Evolutionary conservation across 2,329 filamentous ascomycete genomes (phyloP), one percentile per base, ranked within the genome.

Genomic region (Alternaria conjuncta): DNA sequence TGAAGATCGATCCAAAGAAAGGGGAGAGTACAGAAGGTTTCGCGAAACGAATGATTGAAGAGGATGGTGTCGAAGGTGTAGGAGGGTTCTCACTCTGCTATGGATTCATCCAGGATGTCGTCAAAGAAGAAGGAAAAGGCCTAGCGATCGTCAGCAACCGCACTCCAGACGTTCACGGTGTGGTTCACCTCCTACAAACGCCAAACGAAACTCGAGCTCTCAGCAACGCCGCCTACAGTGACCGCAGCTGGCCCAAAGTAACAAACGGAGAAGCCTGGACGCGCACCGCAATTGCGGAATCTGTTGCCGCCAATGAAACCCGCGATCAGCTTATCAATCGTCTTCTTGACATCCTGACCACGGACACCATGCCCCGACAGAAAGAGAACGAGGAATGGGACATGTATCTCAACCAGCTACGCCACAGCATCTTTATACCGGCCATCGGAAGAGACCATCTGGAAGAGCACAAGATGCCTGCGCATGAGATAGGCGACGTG

Each of bases 81-180:
- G 88, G 88, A 2, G 88, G 88, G 1, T 90, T 90, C 74, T 89
- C 86, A 64, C 78, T 90, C 8, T 82, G 88, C 3, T 90, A 88
- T 74, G 88, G 88, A 0, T 79, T 83, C 56, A 74, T 88, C 25
- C 81, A 83, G 28, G 83, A 86, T 64, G 75, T 78, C 15, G 73
- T 75, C 41, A 74, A 71, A 54, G 57, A 56, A 12, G 60, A 57
- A 11, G 65, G 28, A 10, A 62, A 73, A n/a, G 59, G 55, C 1
- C 75, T 90, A 30, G 86, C 85, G 0, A 83, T 90, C 44, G 81
- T 90, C n/a, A 89, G 87, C 15, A 90, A 90, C 70, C 85, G 88
- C 1, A 88, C 86, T 3, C 81, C 84, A 4, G 79, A 84, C 41
- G 80, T 84, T 12, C 79, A 85, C 3, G 82, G 83, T 13, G 81